phyloP scores from a whole-genome alignment of 2,329 filamentous ascomycete genomes.

The Diaporthe amygdali region DNA sequence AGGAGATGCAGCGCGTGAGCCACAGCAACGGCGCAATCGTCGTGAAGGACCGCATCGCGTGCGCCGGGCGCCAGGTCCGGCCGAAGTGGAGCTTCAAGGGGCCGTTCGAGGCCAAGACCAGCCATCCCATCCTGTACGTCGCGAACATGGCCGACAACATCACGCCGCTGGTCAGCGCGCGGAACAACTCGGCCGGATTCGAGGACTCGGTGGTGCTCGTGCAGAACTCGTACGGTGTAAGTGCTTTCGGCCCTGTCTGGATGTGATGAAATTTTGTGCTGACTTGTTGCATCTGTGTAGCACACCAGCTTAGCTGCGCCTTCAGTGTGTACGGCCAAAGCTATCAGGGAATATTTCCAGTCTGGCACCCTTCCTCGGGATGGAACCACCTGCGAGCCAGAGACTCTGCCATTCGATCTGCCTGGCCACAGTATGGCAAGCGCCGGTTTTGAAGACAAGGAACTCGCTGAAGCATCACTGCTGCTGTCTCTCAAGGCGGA shows the following conservation, averaged over 20 bases:
- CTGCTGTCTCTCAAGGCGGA: slow-evolving; percentile 21
- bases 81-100: slow-evolving; percentile 46
- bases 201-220: slow-evolving; percentile 50
- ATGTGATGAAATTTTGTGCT: not conserved
- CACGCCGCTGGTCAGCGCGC: slow-evolving; percentile 47
- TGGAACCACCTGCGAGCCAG: slow-evolving; percentile 51
- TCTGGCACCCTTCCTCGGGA: slow-evolving; percentile 48
- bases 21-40: slow-evolving; percentile 49
- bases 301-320: slow-evolving; percentile 55
- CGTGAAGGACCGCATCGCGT: slow-evolving; percentile 45
- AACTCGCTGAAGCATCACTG: slow-evolving; percentile 19
- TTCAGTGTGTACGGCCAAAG: slow-evolving; percentile 48
- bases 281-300: slow-evolving; percentile 33
- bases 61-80: slow-evolving; percentile 42
- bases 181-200: slow-evolving; percentile 50
- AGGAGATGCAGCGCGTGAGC: slow-evolving; percentile 42
- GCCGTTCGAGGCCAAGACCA: slow-evolving; percentile 39
- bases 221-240: slow-evolving; percentile 57
- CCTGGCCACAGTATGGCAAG: not conserved
- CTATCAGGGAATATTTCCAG: slow-evolving; percentile 51
- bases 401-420: slow-evolving; percentile 48
- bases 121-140: slow-evolving; percentile 49
- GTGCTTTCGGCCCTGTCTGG: slow-evolving; percentile 25
- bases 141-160: slow-evolving; percentile 50
- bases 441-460: not conserved